These are phyloP conservation scores for Singerocomus inundabilis DNA, from an alignment of 1,284 basidiomycete genomes.

Conservation along the genomic window DNA sequence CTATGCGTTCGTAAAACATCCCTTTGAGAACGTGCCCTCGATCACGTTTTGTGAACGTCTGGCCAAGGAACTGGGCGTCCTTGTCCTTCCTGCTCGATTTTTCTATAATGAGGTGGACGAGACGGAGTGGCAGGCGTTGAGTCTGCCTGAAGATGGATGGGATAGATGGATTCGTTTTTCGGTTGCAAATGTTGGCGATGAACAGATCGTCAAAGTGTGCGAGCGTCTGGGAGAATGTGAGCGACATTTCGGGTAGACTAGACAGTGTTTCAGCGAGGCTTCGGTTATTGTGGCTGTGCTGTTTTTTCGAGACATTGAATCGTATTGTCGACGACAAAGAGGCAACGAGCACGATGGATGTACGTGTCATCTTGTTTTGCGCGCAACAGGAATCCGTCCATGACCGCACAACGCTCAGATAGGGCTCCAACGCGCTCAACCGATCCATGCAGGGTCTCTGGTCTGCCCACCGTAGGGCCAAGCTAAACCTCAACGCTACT, in stretches of 20 bases:
- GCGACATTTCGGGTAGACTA: slow-evolving; percentile 15
- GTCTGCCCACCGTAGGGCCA: slow-evolving; percentile 60
- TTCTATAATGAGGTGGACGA: slow-evolving; percentile 45
- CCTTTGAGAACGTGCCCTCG: slow-evolving; percentile 52
- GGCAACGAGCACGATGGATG: slow-evolving; percentile 16
- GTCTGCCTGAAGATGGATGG: slow-evolving; percentile 32
- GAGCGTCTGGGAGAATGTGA: slow-evolving; percentile 52
- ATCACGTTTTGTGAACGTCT: slow-evolving; percentile 58
- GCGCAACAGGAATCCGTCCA: slow-evolving; percentile 1
- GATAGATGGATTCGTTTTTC: slow-evolving; percentile 74
- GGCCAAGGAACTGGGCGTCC: slow-evolving; percentile 62
- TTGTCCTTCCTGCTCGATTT: slow-evolving; percentile 69
- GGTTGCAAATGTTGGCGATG: slow-evolving; percentile 77
- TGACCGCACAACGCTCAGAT: slow-evolving; percentile 37
- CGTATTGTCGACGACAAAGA: no score
- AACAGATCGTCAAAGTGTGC: slow-evolving; percentile 57
- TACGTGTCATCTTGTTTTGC: slow-evolving; percentile 5
- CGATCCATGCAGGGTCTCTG: slow-evolving; percentile 75
- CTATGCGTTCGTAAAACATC: slow-evolving; percentile 76
- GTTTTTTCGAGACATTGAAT: background rate
- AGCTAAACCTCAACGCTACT: slow-evolving; percentile 63
- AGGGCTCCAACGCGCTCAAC: slow-evolving; percentile 72
- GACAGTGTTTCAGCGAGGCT: background rate
- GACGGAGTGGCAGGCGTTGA: slow-evolving; percentile 20
- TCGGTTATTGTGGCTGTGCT: slow-evolving; percentile 5